Evolutionary conservation across 116 monocot species (phyloP).

Genomic region (Phalaenopsis hybrid): DNA sequence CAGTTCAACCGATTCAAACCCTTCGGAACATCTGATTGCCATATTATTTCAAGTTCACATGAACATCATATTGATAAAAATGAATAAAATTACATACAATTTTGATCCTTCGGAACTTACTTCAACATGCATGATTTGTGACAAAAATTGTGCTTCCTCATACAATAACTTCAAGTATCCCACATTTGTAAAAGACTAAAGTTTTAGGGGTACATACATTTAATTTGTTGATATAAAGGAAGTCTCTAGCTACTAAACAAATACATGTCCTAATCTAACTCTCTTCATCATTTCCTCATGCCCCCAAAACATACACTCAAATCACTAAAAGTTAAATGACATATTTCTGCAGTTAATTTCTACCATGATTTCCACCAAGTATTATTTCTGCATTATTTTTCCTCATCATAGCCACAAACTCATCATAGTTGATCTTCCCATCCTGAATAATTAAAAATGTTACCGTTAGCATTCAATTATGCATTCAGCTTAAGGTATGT

Average conservation of each 20-base stretch:
- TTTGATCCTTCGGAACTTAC: neutral
- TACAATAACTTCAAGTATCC: too few relatives aligned
- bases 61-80: neutral
- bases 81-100: neutral
- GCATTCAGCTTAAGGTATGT: neutral
- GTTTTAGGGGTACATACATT: too few relatives aligned
- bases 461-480: constrained; percentile 7
- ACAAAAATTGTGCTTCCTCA: neutral
- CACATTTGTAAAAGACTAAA: too few relatives aligned
- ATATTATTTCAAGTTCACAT: neutral
- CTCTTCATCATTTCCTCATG: too few relatives aligned
- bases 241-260: neutral
- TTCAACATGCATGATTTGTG: neutral
- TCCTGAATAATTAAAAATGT: constrained; percentile 13
- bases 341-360: neutral
- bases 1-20: too few relatives aligned
- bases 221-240: neutral
- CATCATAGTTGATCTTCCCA: constrained; percentile 26
- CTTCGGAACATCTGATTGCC: too few relatives aligned
- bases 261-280: neutral
- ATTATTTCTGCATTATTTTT: constrained; percentile 14
- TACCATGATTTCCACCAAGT: neutral
- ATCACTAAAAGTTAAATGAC: neutral
- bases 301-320: neutral
- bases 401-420: constrained; percentile 31